A percentile compares a stretch with the other conserved stretches of the same genome.
phyloP scores from a whole-genome alignment of 2,329 filamentous ascomycete species.

The Epichloe sp. region DNA sequence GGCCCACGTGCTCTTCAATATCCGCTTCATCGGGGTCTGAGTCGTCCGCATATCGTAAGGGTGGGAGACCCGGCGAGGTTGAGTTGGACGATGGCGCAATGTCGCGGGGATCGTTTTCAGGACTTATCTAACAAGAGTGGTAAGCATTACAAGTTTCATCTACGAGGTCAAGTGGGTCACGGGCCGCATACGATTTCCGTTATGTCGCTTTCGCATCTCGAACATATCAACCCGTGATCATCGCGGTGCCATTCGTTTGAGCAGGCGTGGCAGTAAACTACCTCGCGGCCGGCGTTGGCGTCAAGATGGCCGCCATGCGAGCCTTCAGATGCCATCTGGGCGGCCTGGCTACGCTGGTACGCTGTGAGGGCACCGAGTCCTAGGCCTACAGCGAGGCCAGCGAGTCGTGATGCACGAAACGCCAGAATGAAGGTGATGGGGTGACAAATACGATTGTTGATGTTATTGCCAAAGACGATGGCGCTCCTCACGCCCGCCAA shows the following conservation, averaged over 20 bases:
- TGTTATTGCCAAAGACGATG: not conserved
- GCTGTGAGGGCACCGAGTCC: conserved; percentile 44
- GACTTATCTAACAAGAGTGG: conserved; percentile 29
- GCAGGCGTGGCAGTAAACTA: conserved; percentile 80
- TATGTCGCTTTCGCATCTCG: conserved; percentile 63
- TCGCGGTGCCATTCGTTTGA: conserved; percentile 67
- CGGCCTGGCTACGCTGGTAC: conserved; percentile 32
- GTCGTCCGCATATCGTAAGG: conserved; percentile 23
- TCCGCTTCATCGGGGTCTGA: conserved; percentile 48
- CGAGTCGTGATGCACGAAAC: conserved; percentile 39
- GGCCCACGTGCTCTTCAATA: conserved; percentile 39
- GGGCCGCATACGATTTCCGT: conserved; percentile 64
- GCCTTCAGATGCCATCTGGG: conserved; percentile 24
- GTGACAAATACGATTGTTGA: not conserved
- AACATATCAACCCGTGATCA: conserved; percentile 56
- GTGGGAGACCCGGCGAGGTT: conserved; percentile 18
- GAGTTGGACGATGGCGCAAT: conserved; percentile 17
- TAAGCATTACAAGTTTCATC: conserved; percentile 7
- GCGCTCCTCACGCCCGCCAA: not conserved
- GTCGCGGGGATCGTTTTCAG: conserved; percentile 49
- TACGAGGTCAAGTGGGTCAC: no score
- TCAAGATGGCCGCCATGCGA: conserved; percentile 30
- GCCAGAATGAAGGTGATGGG: conserved; percentile 30
- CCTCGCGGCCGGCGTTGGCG: conserved; percentile 43
- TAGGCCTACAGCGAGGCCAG: conserved; percentile 44